These are phyloP conservation scores for Westerdykella sp. DNA, from an alignment of 2,329 filamentous ascomycete species.

Conservation along the genomic window DNA sequence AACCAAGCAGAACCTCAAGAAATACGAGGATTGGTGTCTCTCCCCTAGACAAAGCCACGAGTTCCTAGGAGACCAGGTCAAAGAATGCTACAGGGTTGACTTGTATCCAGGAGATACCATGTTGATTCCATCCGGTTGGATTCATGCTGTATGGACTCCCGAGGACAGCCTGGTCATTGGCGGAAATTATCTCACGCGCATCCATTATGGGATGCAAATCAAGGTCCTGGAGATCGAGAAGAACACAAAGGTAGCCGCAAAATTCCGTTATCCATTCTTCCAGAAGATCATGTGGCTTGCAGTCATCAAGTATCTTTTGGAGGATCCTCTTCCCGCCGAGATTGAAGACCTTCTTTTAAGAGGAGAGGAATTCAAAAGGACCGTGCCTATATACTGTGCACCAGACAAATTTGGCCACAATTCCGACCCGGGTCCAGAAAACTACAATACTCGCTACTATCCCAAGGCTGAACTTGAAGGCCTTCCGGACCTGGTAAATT, in stretches of 20 bases:
- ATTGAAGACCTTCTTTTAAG: conserved; percentile 51
- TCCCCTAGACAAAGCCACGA: conserved; percentile 60
- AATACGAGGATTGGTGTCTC: conserved; percentile 66
- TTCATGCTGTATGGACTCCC: conserved; percentile 65
- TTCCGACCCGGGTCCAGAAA: conserved; percentile 47
- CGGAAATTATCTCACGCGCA: conserved; percentile 61
- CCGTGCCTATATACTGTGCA: conserved; percentile 53
- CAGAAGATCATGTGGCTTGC: conserved; percentile 66
- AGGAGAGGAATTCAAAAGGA: conserved; percentile 52
- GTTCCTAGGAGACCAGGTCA: conserved; percentile 58
- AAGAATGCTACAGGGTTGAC: conserved; percentile 62
- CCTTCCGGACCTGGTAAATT: conserved; percentile 53
- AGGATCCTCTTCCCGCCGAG: conserved; percentile 55
- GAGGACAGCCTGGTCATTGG: conserved; percentile 64
- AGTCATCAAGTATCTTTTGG: conserved; percentile 56
- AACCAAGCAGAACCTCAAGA: conserved; percentile 61
- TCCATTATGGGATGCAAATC: conserved; percentile 62
- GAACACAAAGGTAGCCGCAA: conserved; percentile 58
- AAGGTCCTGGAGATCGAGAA: conserved; percentile 61
- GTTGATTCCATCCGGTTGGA: conserved; percentile 66
- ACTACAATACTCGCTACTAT: conserved; percentile 57
- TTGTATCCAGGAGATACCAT: conserved; percentile 62
- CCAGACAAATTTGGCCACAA: conserved; percentile 49
- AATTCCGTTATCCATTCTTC: conserved; percentile 63
- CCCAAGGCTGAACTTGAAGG: conserved; percentile 57